Conservation (phyloP, 2,329 filamentous ascomycete genomes). For the Aureobasidium sp. region DNA sequence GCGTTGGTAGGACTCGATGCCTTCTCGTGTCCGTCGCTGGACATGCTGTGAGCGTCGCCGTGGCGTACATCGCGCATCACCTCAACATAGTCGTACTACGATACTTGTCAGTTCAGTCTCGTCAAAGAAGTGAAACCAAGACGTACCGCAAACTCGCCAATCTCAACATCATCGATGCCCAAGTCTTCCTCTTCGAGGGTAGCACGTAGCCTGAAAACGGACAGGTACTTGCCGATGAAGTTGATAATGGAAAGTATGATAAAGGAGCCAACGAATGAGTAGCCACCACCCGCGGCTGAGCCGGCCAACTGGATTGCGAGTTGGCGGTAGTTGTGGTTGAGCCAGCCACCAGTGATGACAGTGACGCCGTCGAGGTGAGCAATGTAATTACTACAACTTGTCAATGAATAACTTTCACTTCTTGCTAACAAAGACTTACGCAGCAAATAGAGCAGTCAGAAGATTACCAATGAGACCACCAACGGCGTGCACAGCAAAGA, state of each 20-base stretch:
- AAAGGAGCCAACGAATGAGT: constrained; percentile 70
- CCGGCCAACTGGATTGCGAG: constrained; percentile 77
- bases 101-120: background rate
- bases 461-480: constrained; percentile 74
- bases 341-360: constrained; percentile 65
- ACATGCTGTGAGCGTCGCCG: constrained; percentile 1
- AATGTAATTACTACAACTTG: constrained; percentile 55
- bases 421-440: constrained; percentile 34
- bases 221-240: constrained; percentile 69
- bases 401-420: background rate
- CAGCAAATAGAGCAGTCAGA: constrained; percentile 72
- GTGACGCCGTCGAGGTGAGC: constrained; percentile 66
- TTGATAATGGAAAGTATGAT: constrained; percentile 53
- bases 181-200: constrained; percentile 70
- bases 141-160: constrained; percentile 78
- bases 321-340: constrained; percentile 77
- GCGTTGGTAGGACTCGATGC: constrained; percentile 1
- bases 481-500: constrained; percentile 74
- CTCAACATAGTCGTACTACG: constrained; percentile 78
- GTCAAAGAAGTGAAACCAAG: background rate
- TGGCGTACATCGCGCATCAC: constrained; percentile 58
- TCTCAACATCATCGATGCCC: constrained; percentile 81
- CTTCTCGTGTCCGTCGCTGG: constrained; percentile 6
- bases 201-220: constrained; percentile 65
- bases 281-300: constrained; percentile 63